These are phyloP conservation scores for Podospora pseudocomata DNA, from an alignment of 495 filamentous ascomycete species.

Conservation along the genomic window DNA sequence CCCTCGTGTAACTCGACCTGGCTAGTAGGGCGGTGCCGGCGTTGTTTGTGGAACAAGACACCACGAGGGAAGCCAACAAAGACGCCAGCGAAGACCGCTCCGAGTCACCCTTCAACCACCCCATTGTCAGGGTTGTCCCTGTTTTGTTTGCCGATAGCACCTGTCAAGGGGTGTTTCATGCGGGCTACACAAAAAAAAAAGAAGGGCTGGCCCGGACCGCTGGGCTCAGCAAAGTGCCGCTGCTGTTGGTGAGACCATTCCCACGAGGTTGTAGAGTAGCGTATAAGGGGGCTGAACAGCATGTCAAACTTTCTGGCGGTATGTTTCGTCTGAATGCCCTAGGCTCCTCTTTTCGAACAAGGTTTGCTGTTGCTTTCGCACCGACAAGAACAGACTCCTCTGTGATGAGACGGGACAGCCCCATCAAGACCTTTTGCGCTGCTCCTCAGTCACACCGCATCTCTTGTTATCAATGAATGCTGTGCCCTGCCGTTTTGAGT, in stretches of 20 bases:
- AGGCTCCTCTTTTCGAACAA: background rate
- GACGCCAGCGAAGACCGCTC: background rate
- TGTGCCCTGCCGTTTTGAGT: background rate
- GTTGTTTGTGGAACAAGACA: background rate
- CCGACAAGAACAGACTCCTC: conserved; percentile 3
- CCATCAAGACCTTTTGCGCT: background rate
- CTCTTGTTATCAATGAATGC: background rate
- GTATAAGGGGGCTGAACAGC: background rate
- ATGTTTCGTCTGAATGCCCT: background rate
- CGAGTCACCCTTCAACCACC: background rate
- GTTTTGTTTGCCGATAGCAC: background rate
- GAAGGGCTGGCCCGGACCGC: background rate
- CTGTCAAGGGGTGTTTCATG: background rate
- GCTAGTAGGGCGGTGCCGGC: background rate
- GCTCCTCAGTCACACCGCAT: conserved; percentile 20
- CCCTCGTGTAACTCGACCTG: background rate
- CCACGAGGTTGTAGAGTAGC: too few species aligned
- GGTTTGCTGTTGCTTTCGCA: conserved; percentile 1
- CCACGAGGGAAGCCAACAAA: background rate
- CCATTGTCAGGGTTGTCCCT: background rate
- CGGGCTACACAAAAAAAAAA: background rate
- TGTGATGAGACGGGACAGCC: background rate
- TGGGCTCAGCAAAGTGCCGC: background rate
- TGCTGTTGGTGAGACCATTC: background rate
- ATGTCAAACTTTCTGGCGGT: background rate